Percentiles rank a stretch among this genome's conserved stretches.
Conservation (phyloP, 306 rosid genomes). For the Vicia sativa region DNA sequence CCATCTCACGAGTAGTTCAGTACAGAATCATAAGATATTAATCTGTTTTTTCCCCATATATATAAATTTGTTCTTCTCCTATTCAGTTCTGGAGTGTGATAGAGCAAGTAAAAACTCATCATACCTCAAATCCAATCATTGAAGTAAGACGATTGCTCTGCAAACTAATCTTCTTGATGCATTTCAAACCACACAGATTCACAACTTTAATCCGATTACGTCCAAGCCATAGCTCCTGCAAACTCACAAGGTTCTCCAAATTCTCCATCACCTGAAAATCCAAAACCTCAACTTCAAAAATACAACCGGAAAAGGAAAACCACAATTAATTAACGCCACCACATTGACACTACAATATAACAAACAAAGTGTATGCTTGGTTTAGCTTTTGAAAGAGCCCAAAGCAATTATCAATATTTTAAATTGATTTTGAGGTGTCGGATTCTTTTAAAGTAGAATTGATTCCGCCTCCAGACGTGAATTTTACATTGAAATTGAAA, state of each 20-base stretch:
- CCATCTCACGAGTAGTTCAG: too few species aligned
- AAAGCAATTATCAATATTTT: too few species aligned
- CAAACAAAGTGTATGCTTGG: neutral
- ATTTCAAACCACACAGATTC: slow-evolving; percentile 76
- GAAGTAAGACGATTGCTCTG: slow-evolving; percentile 95
- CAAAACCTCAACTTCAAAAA: neutral
- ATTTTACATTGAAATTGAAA: too few species aligned
- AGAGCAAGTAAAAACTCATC: neutral
- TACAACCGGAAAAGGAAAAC: neutral
- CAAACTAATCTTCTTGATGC: slow-evolving; percentile 86
- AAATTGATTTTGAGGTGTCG: too few species aligned
- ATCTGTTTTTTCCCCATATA: neutral
- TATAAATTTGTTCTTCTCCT: neutral
- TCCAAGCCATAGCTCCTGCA: slow-evolving; percentile 94
- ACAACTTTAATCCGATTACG: slow-evolving; percentile 82
- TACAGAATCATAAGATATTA: too few species aligned
- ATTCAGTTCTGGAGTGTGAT: neutral
- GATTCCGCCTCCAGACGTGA: too few species aligned
- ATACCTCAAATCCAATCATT: slow-evolving; percentile 82
- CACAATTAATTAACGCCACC: neutral
- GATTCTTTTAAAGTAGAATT: too few species aligned
- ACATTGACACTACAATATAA: neutral
- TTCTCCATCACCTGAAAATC: slow-evolving; percentile 81
- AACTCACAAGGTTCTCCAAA: slow-evolving; percentile 58
- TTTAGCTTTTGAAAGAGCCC: too few species aligned